Evolutionary conservation across 352 stramenopile genomes (phyloP).

Genomic region (Phytophthora rubi): DNA sequence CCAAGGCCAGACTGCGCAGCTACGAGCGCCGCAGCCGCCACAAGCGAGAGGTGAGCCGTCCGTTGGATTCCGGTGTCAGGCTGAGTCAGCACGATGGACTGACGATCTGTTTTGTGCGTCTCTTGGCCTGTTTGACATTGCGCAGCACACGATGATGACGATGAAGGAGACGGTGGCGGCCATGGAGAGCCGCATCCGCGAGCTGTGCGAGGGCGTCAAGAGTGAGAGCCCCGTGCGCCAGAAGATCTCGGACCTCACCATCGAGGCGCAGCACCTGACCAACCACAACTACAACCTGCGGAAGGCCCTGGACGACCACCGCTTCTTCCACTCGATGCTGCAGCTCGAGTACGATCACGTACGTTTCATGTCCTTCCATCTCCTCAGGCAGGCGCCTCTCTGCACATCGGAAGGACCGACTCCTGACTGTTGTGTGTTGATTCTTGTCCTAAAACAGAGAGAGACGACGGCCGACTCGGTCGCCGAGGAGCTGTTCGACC

Average conservation of each 20-base stretch:
- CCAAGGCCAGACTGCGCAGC: constrained; percentile 54
- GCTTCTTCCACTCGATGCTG: constrained; percentile 68
- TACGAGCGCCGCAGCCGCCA: constrained; percentile 63
- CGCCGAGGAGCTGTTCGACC: constrained; percentile 33
- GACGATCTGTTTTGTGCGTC: constrained; percentile 14
- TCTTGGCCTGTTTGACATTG: constrained; percentile 25
- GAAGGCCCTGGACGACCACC: constrained; percentile 55
- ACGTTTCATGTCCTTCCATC: constrained; percentile 22
- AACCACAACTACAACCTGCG: constrained; percentile 63
- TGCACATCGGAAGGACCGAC: constrained; percentile 2
- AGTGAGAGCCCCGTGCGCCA: constrained; percentile 24
- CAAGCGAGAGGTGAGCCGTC: constrained; percentile 50
- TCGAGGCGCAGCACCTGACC: constrained; percentile 52
- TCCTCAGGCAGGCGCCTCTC: neutral
- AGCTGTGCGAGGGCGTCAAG: constrained; percentile 38
- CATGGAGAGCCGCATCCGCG: constrained; percentile 44
- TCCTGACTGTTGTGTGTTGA: constrained; percentile 8
- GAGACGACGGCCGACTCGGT: constrained; percentile 39
- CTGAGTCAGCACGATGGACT: constrained; percentile 22
- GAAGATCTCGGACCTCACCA: constrained; percentile 43
- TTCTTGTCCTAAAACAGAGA: constrained; percentile 24
- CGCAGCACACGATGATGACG: constrained; percentile 55
- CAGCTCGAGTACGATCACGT: constrained; percentile 69
- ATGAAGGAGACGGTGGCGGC: constrained; percentile 57
- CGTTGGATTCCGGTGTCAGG: constrained; percentile 1